phyloP scores from a whole-genome alignment of 163 green algal species.

The Chlorella variabilis region DNA sequence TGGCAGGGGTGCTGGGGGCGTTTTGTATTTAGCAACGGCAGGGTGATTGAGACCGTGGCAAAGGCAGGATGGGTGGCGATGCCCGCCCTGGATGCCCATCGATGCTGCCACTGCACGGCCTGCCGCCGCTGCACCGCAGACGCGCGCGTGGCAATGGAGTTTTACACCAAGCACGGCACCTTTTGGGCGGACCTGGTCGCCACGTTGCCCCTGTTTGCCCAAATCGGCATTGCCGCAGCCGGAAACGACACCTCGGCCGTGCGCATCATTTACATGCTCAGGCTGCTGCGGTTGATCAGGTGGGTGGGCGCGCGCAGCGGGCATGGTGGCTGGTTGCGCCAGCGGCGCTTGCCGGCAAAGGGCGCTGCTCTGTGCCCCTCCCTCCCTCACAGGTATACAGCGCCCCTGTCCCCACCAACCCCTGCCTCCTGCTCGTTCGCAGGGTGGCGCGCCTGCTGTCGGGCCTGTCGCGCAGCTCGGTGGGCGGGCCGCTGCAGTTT shows the following conservation, averaged over 20 bases:
- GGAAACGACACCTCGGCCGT: neutral
- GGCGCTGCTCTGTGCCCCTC: neutral
- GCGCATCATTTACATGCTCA: constrained; percentile 11
- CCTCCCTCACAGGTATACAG: no score
- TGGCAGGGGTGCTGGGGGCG: neutral
- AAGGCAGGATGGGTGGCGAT: no score
- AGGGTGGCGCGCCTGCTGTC: constrained; percentile 1
- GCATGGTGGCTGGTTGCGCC: neutral
- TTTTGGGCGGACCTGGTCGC: constrained; percentile 37
- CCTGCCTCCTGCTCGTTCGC: neutral
- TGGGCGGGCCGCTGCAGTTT: neutral
- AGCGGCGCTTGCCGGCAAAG: no score
- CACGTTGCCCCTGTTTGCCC: constrained; percentile 22
- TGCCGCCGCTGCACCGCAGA: neutral
- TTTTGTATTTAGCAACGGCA: neutral
- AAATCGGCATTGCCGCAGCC: neutral
- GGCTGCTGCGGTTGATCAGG: constrained; percentile 37
- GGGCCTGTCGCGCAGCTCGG: neutral
- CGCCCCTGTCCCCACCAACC: no score
- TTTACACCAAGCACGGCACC: constrained; percentile 24
- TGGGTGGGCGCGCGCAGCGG: neutral
- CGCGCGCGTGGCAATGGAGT: neutral
- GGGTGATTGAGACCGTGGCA: no score
- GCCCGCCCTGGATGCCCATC: no score
- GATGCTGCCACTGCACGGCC: neutral